Base-by-base conservation (phyloP, 1,284 basidiomycete genomes). In the Rhodotorula sp. region DNA sequence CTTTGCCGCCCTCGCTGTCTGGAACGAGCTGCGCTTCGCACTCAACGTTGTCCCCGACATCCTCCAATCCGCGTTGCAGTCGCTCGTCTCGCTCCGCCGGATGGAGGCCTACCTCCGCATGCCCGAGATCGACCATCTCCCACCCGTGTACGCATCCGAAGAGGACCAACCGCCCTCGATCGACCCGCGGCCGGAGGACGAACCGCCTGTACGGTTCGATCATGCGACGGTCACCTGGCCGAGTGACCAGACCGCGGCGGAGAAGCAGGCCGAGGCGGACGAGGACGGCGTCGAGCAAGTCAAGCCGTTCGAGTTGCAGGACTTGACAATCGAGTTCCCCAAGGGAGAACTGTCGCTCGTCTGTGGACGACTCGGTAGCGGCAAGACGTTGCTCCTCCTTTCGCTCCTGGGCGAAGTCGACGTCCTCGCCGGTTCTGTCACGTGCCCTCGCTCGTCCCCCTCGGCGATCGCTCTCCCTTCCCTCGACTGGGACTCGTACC, bases 181-280 rank as follows among this genome's bases (percentile, higher is more conserved):
- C 44, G 53, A 26, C 26, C 53, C 53, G 26, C 53, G 53, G 18
- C 44, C 84, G 60, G 84, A 81, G 1, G 78, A 80, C 51, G 79
- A 81, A 66, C 59, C 72, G 48, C 69, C 66, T 17, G 89, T 96
- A 71, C 84, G 87, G 1, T 85, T 95, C 74, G 88, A 88, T 76
- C 89, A 88, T 10, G 92, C 91, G 18, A 95, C 91, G 0, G 84
- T 93, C 64, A 92, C 92, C 0, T 96, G 93, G 93, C 91, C 94
- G 0, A 61, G 62, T 8, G 42, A 33, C 12, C 61, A 56, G 4
- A 88, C 79, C 89, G 66, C 61, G 2, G 64, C 66, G 15, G 64
- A 69, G 20, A 72, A 69, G 20, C 29, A 48, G 20, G 64, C 60
- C 26, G 60, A 55, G 6, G 45, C 33, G 1, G 48, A 56, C 26